Evolutionary conservation across 495 filamentous ascomycete species (phyloP).

Genomic region (Lasiosphaeris hirsuta): DNA sequence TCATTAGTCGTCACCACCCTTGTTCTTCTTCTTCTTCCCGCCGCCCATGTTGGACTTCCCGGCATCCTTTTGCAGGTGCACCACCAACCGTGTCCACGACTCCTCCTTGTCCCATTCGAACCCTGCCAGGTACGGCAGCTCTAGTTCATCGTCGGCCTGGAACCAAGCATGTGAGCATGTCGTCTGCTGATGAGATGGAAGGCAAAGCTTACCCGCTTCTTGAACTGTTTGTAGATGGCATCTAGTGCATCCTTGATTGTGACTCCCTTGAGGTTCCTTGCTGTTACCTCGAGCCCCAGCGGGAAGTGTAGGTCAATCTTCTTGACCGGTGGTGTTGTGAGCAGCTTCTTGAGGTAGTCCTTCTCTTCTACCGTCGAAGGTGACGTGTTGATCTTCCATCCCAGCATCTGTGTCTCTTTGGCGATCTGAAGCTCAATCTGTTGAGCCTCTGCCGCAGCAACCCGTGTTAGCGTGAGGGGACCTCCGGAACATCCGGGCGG

Average conservation of each 20-base stretch:
- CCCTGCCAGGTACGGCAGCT: slow-evolving; percentile 76
- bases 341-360: slow-evolving; percentile 72
- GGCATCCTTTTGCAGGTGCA: slow-evolving; percentile 73
- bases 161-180: background rate
- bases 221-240: slow-evolving; percentile 89
- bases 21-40: slow-evolving; percentile 73
- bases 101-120: slow-evolving; percentile 96
- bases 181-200: background rate
- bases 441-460: slow-evolving; percentile 58
- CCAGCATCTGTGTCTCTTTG: slow-evolving; percentile 82
- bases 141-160: slow-evolving; percentile 85
- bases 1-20: slow-evolving; percentile 55
- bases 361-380: slow-evolving; percentile 71
- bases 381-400: slow-evolving; percentile 91
- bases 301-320: slow-evolving; percentile 90
- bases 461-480: slow-evolving; percentile 11
- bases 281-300: slow-evolving; percentile 80
- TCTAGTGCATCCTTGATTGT: slow-evolving; percentile 94
- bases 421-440: slow-evolving; percentile 73
- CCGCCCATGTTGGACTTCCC: slow-evolving; percentile 47
- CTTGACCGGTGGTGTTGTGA: slow-evolving; percentile 79
- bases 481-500: slow-evolving; percentile 9
- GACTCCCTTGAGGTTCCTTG: slow-evolving; percentile 85
- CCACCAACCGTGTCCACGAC: slow-evolving; percentile 66
- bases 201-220: slow-evolving; percentile 70